Conservation (phyloP, 2,329 filamentous ascomycete genomes). For the Clarireedia monteithiana region DNA sequence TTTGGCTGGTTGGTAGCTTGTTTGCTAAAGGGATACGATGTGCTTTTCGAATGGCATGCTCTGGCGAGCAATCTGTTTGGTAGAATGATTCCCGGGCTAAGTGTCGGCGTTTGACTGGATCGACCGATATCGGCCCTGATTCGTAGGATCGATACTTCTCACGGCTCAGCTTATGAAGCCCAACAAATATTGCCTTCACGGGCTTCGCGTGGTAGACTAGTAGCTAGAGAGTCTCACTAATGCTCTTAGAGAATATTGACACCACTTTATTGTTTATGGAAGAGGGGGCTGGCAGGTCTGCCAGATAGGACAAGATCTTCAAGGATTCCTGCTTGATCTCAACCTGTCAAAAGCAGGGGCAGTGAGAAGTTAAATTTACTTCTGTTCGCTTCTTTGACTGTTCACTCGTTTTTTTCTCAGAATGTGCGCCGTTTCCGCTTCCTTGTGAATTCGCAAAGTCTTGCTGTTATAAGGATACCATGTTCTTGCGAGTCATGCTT, state of each 20-base stretch:
- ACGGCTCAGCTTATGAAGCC: neutral
- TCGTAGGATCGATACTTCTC: neutral
- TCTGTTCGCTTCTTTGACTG: slow-evolving; percentile 1
- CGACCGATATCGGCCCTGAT: neutral
- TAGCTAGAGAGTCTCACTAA: slow-evolving; percentile 8
- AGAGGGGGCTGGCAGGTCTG: slow-evolving; percentile 1
- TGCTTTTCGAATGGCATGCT: no score
- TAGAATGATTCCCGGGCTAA: no score
- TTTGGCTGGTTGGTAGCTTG: neutral
- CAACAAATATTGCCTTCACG: slow-evolving; percentile 2
- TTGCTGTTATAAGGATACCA: slow-evolving; percentile 10
- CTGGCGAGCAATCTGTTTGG: no score
- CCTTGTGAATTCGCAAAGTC: neutral
- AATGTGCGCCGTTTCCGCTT: slow-evolving; percentile 7
- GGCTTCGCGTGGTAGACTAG: neutral
- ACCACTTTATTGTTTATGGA: neutral
- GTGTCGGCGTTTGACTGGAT: neutral
- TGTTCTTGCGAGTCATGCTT: slow-evolving; percentile 10
- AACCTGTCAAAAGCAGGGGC: slow-evolving; percentile 5
- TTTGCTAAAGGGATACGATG: neutral
- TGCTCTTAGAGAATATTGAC: neutral
- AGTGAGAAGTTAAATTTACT: neutral
- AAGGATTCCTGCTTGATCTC: slow-evolving; percentile 9
- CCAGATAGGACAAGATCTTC: neutral
- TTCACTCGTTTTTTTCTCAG: slow-evolving; percentile 1